Evolutionary conservation across 768 basidiomycete species (phyloP).

Genomic region (Pilatotrama ljubarskyi): DNA sequence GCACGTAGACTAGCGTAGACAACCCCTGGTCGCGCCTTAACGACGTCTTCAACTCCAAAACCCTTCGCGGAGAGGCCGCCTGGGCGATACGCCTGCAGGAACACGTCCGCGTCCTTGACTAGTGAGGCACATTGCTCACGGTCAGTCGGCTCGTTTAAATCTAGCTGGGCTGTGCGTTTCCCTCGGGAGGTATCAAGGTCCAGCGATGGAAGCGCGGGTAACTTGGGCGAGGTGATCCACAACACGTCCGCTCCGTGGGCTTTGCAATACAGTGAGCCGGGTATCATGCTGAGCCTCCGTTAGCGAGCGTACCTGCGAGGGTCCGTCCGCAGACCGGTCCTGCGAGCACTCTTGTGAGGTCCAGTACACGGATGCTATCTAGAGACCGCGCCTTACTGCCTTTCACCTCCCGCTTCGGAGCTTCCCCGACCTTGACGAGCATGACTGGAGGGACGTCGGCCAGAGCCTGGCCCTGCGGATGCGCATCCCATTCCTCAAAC

Average conservation of each 20-base stretch:
- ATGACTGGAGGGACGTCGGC: conserved; percentile 42
- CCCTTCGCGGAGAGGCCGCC: conserved; percentile 49
- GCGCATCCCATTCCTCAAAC: conserved; percentile 49
- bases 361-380: conserved; percentile 53
- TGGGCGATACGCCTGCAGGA: conserved; percentile 62
- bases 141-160: conserved; percentile 41
- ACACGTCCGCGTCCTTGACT: conserved; percentile 49
- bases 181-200: conserved; percentile 63
- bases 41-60: conserved; percentile 46
- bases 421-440: conserved; percentile 49
- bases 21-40: conserved; percentile 43
- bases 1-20: conserved; percentile 55
- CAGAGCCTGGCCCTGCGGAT: conserved; percentile 48
- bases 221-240: conserved; percentile 52
- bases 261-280: conserved; percentile 18
- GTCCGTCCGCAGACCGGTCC: conserved; percentile 58
- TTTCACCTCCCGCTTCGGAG: conserved; percentile 36
- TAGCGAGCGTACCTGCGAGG: conserved; percentile 46
- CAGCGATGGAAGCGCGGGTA: conserved; percentile 51
- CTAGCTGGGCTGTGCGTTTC: conserved; percentile 63
- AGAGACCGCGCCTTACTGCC: conserved; percentile 36
- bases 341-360: conserved; percentile 59
- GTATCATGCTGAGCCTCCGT: not conserved
- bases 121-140: conserved; percentile 38
- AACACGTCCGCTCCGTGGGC: conserved; percentile 62